Evolutionary conservation across 2,329 filamentous ascomycete species (phyloP), one percentile per base, ranked within the genome.

Genomic region (Penicillium sp.): DNA sequence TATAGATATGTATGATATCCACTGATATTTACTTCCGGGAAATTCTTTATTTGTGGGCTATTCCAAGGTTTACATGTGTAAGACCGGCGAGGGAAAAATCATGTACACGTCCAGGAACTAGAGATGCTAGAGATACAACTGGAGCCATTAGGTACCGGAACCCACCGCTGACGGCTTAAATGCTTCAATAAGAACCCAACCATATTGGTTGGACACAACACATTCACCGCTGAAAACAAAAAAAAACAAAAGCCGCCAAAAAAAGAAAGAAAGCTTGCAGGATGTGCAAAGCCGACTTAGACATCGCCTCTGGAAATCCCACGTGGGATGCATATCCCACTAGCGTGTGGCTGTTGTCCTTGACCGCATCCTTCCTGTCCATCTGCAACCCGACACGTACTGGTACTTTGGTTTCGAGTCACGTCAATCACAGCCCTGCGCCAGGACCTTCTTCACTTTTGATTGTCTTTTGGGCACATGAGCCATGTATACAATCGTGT

Each of bases 321-420:
- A 63, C 61, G 61, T 62, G 61, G 59, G 54, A 27, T 54, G 34
- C 46, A 50, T 43, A 24, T 40, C 38, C 16, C 52, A 13, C 42
- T 45, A 54, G 47, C 22, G 43, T 13, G 16, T 50, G 47, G 46
- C 49, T 55, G 57, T 53, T 58, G 47, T 39, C n/a, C 13, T 54
- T 54, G 52, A 54, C 52, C 52, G 47, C 52, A 54, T 45, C 34
- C 38, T 29, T 36, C 32, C 39, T 9, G 24, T 18, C 52, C 52
- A 54, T 44, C 47, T 27, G 32, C 16, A 32, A 31, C 21, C 52
- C 47, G 47, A 50, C 47, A 54, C 52, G 42, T 50, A 50, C 47
- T 38, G 39, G 13, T 27, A 32, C 16, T 52, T 46, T 32, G 22
- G 27, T 24, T 42, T 21, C 21, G n/a, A 13, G 34, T 47, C 40